These are phyloP conservation scores for Russula emetica DNA, from an alignment of 768 basidiomycete species.

Conservation along the genomic window DNA sequence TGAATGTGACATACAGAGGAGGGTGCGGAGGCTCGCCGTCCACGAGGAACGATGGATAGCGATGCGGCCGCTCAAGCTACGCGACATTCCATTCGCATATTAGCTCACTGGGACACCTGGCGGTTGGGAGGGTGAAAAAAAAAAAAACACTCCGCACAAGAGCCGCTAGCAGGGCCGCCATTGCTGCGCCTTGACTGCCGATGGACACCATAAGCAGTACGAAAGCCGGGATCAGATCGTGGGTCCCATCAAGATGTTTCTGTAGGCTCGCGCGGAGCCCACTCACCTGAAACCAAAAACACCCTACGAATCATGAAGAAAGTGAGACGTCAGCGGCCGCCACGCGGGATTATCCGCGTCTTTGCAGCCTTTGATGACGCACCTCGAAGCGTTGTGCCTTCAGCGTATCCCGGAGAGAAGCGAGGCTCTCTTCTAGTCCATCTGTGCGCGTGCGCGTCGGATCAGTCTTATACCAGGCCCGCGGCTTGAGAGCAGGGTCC, in stretches of 20 bases:
- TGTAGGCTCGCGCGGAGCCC: neutral
- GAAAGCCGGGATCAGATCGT: conserved; percentile 16
- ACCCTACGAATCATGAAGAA: conserved; percentile 44
- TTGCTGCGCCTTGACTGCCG: conserved; percentile 68
- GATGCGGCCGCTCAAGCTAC: conserved; percentile 52
- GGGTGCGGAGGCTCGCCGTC: conserved; percentile 66
- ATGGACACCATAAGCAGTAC: neutral
- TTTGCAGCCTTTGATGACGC: conserved; percentile 31
- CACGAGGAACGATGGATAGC: conserved; percentile 55
- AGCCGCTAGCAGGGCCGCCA: conserved; percentile 67
- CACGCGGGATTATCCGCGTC: conserved; percentile 8
- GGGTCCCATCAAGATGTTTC: neutral
- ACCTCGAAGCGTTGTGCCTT: conserved; percentile 63
- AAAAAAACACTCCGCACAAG: conserved; percentile 45
- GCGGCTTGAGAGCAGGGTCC: conserved; percentile 53
- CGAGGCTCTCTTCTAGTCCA: conserved; percentile 58
- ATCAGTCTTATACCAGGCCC: conserved; percentile 70
- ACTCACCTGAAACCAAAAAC: conserved; percentile 73
- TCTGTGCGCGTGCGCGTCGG: conserved; percentile 45
- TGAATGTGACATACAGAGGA: conserved; percentile 51
- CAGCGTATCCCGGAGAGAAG: conserved; percentile 52
- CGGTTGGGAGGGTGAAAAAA: conserved; percentile 1
- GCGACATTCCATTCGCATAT: conserved; percentile 8
- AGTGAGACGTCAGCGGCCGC: neutral
- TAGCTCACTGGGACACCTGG: neutral